Base-by-base conservation (phyloP, 2,329 filamentous ascomycete species). In the Pseudocercospora cruenta region DNA sequence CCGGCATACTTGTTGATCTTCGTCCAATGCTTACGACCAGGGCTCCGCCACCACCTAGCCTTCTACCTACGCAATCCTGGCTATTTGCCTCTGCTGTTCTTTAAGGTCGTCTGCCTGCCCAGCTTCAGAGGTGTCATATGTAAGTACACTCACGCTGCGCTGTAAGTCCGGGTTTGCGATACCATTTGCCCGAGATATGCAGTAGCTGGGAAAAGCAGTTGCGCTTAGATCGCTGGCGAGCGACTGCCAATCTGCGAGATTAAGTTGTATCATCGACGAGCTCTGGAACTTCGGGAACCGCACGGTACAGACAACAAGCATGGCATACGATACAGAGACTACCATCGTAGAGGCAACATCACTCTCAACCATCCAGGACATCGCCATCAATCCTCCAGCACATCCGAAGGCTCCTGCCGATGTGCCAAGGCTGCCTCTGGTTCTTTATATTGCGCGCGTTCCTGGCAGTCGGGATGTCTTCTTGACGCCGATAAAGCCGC, bases 401-500 rank as follows among this genome's bases (percentile, higher is more conserved):
- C 95, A 96, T 78, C 92, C 93, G 58, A 86, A 90, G 74, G 92
- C 92, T 75, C 91, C 92, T 4, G 87, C 88, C 2, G 88, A 90
- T 71, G 82, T 86, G 72, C 86, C 83, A 69, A 86, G 90, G 69
- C 88, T 92, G 3, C 55, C 55, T 36, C 79, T 98, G 59, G 88
- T 90, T 2, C 86, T 99, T 47, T 99, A 99, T 80, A 96, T 99
- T 71, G 93, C 94, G 39, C 85, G 94, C 71, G 94, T 99, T 0
- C 95, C 95, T 0, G 94, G 94, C 22, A 96, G 91, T 69, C 88
- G 89, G 89, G 94, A 97, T 84, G 86, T 97, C 64, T 96, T 97
- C 72, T 87, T 99, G 54, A 96, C 94, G 1, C 92, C 95, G 0
- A 86, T 95, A 69, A 97, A 96, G 77, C 95, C 95, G 1, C 89